Evolutionary conservation across 1,284 basidiomycete genomes (phyloP).

Genomic region (Boletellus sp.): DNA sequence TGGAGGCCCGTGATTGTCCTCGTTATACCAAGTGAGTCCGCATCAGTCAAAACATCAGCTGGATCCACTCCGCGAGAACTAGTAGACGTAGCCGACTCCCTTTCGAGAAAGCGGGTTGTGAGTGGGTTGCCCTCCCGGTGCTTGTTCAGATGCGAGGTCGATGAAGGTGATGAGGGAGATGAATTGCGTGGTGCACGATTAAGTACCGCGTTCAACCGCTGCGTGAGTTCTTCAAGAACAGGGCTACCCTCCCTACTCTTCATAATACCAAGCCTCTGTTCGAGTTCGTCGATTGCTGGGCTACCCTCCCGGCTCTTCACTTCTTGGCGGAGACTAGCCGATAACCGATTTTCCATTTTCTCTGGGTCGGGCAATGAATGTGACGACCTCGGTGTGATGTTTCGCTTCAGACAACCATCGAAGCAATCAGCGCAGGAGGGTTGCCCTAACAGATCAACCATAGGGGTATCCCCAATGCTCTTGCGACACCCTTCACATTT

Average conservation of each 20-base stretch:
- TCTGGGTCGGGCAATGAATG: slow-evolving; percentile 29
- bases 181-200: slow-evolving; percentile 35
- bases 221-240: slow-evolving; percentile 53
- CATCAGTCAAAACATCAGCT: slow-evolving; percentile 2
- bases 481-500: slow-evolving; percentile 66
- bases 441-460: slow-evolving; percentile 76
- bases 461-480: slow-evolving; percentile 66
- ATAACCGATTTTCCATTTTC: slow-evolving; percentile 32
- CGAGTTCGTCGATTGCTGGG: slow-evolving; percentile 54
- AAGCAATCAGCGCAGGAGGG: slow-evolving; percentile 77
- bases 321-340: slow-evolving; percentile 39
- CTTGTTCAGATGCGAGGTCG: slow-evolving; percentile 5
- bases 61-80: slow-evolving; percentile 7
- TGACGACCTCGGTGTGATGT: slow-evolving; percentile 42
- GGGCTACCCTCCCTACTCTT: slow-evolving; percentile 61
- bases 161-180: slow-evolving; percentile 12
- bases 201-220: slow-evolving; percentile 46
- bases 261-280: slow-evolving; percentile 52
- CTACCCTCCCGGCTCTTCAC: slow-evolving; percentile 45
- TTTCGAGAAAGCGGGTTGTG: slow-evolving; percentile 25
- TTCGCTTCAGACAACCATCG: slow-evolving; percentile 62
- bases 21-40: slow-evolving; percentile 4
- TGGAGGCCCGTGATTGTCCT: slow-evolving; percentile 4
- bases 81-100: slow-evolving; percentile 13
- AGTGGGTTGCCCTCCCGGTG: slow-evolving; percentile 32